Evolutionary conservation across 1,284 basidiomycete genomes (phyloP).

Genomic region (Papiliotrema laurentii): DNA sequence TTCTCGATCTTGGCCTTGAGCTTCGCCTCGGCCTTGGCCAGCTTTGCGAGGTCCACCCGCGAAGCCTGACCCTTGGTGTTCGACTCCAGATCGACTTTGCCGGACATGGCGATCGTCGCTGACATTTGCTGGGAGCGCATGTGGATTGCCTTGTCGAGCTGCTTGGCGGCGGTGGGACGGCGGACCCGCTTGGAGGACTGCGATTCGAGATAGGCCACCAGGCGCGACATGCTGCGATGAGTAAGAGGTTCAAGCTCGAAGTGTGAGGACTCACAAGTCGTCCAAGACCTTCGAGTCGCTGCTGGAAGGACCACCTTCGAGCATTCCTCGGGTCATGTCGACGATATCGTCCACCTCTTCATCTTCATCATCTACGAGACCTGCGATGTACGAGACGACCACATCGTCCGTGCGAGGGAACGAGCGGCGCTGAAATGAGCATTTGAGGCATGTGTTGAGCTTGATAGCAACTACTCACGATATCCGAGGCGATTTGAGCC

Average conservation of each 20-base stretch:
- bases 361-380: constrained; percentile 86
- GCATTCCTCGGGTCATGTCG: constrained; percentile 68
- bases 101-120: constrained; percentile 73
- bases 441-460: not conserved
- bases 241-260: constrained; percentile 1
- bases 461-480: constrained; percentile 18
- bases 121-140: constrained; percentile 80
- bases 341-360: constrained; percentile 81
- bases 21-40: constrained; percentile 98
- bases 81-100: constrained; percentile 87
- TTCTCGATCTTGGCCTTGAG: constrained; percentile 97
- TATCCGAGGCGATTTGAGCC: constrained; percentile 30
- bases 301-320: constrained; percentile 48
- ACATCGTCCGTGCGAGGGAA: constrained; percentile 90
- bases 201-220: constrained; percentile 62
- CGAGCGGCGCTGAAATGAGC: constrained; percentile 52
- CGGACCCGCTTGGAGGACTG: constrained; percentile 58
- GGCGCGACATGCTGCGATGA: constrained; percentile 54
- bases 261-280: constrained; percentile 37
- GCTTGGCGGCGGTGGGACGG: constrained; percentile 53
- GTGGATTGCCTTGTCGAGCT: constrained; percentile 90
- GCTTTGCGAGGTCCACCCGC: constrained; percentile 93
- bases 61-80: constrained; percentile 93
- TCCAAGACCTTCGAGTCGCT: constrained; percentile 42
- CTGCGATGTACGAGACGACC: constrained; percentile 86